A percentile compares a stretch with the other conserved stretches of the same genome.
These are phyloP conservation scores for Phytopythium delawarense DNA, from an alignment of 352 stramenopile species.

Conservation along the genomic window DNA sequence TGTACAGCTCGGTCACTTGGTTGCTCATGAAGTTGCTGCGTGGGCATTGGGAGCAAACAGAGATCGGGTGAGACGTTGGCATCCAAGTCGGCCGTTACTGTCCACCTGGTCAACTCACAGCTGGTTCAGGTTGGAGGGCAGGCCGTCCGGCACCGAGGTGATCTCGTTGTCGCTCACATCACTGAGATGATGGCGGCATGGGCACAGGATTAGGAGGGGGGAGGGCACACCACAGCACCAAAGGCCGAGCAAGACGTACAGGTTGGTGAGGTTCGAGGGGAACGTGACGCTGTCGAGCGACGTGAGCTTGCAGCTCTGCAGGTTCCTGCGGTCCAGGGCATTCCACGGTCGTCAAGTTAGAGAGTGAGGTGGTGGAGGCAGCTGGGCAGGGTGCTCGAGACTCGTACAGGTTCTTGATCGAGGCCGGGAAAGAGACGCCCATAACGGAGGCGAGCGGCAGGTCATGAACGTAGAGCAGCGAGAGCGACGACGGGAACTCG, in stretches of 20 bases:
- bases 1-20: constrained; percentile 24
- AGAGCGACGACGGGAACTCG: constrained; percentile 42
- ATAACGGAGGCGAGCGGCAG: constrained; percentile 39
- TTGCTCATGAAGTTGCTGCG: constrained; percentile 8
- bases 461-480: constrained; percentile 70
- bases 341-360: background rate
- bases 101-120: constrained; percentile 20
- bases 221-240: background rate
- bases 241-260: constrained; percentile 27
- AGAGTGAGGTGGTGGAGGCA: background rate
- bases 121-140: constrained; percentile 28
- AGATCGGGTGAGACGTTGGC: constrained; percentile 1
- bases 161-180: constrained; percentile 48
- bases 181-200: constrained; percentile 10
- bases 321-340: constrained; percentile 14
- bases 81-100: background rate
- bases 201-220: background rate
- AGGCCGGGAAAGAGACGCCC: constrained; percentile 36
- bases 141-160: constrained; percentile 21
- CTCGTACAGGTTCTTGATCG: constrained; percentile 32
- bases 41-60: background rate
- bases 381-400: constrained; percentile 6
- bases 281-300: constrained; percentile 37
- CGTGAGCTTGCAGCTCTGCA: constrained; percentile 39
- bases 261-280: constrained; percentile 38